phyloP scores from a whole-genome alignment of 2,329 filamentous ascomycete genomes.

The Penicillium sp. region DNA sequence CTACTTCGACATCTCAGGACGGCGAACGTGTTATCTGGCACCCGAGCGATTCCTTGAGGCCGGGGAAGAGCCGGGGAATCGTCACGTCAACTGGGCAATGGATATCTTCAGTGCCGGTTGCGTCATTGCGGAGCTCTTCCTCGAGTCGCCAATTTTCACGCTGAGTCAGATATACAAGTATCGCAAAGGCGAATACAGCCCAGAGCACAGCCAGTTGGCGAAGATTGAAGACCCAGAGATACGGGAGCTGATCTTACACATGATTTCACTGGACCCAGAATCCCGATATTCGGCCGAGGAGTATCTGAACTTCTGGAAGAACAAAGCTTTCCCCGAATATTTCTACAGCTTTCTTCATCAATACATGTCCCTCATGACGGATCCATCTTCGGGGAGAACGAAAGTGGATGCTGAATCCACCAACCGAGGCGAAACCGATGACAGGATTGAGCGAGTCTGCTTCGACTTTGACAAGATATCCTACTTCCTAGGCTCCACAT shows the following conservation, averaged over 20 bases:
- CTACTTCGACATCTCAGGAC: conserved; percentile 90
- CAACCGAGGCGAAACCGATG: conserved; percentile 83
- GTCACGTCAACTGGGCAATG: conserved; percentile 84
- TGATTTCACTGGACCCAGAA: conserved; percentile 93
- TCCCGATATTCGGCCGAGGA: conserved; percentile 90
- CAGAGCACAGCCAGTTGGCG: conserved; percentile 72
- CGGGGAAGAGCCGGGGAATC: conserved; percentile 63
- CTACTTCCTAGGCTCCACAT: conserved; percentile 79
- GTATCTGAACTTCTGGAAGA: conserved; percentile 87
- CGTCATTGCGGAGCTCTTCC: conserved; percentile 92
- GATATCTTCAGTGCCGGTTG: conserved; percentile 97
- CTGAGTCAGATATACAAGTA: conserved; percentile 95
- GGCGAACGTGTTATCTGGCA: conserved; percentile 90
- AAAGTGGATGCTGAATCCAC: conserved; percentile 65
- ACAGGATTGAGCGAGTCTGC: conserved; percentile 89
- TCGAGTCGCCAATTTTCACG: conserved; percentile 96
- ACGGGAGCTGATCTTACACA: conserved; percentile 84
- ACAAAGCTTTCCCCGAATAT: conserved; percentile 90
- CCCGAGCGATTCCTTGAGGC: conserved; percentile 84
- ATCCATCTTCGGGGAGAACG: conserved; percentile 76
- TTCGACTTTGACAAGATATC: conserved; percentile 97
- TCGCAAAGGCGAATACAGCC: conserved; percentile 87
- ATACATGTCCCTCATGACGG: conserved; percentile 94
- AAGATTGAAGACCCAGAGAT: conserved; percentile 87
- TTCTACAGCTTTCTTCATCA: conserved; percentile 98